Conservation (phyloP, 345 rosid species). For the Populus deltoides region DNA sequence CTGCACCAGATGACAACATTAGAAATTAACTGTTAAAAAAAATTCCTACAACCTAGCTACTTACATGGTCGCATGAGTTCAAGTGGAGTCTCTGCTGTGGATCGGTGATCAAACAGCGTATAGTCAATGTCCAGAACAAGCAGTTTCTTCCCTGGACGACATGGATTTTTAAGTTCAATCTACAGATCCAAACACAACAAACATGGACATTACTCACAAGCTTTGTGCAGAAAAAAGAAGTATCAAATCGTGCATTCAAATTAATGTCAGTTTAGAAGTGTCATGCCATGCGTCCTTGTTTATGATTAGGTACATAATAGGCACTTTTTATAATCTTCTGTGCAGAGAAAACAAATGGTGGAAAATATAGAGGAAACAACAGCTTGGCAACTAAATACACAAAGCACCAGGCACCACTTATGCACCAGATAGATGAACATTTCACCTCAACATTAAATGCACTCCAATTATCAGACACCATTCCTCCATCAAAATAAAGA, state of each 20-base stretch:
- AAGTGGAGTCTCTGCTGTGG: conserved; percentile 85
- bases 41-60: conserved; percentile 15
- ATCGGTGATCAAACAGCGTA: conserved; percentile 91
- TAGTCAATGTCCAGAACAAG: conserved; percentile 95
- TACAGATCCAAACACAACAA: conserved; percentile 20
- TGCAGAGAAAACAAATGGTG: neutral
- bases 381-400: neutral
- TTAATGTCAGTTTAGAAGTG: neutral
- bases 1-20: conserved; percentile 40
- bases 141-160: conserved; percentile 84
- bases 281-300: neutral
- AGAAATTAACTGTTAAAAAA: neutral
- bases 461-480: no score
- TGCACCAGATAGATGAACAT: neutral
- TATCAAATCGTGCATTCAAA: neutral
- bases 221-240: neutral
- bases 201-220: neutral
- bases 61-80: conserved; percentile 95
- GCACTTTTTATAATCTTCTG: neutral
- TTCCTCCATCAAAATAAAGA: no score
- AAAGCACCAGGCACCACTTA: neutral
- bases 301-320: neutral
- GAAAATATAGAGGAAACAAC: neutral
- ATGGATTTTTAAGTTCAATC: conserved; percentile 70
- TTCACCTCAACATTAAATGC: neutral